Evolutionary conservation across 169 alveolate genomes (phyloP).

Genomic region (Cryptosporidium ubiquitum): DNA sequence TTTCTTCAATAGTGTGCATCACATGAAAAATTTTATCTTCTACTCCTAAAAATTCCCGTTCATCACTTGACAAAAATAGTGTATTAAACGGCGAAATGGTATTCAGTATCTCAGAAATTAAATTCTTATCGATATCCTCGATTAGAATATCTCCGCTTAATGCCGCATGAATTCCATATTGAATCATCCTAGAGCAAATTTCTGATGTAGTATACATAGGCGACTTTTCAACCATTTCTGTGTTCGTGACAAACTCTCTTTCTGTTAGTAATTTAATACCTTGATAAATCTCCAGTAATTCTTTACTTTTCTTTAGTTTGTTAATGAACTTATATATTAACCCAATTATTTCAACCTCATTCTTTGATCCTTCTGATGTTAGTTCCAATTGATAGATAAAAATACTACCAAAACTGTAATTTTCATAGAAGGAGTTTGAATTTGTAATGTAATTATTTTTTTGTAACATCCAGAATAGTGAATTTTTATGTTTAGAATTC

Average conservation of each 20-base stretch:
- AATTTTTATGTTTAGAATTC: constrained; percentile 10
- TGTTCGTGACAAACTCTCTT: constrained; percentile 45
- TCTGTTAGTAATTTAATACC: constrained; percentile 36
- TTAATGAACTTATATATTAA: constrained; percentile 37
- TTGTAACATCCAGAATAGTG: constrained; percentile 38
- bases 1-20: constrained; percentile 19
- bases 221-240: constrained; percentile 26
- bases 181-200: constrained; percentile 53
- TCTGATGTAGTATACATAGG: constrained; percentile 57
- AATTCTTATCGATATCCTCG: constrained; percentile 48
- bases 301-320: constrained; percentile 30
- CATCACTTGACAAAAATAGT: constrained; percentile 1
- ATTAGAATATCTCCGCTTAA: constrained; percentile 59
- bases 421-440: constrained; percentile 41
- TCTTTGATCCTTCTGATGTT: constrained; percentile 21
- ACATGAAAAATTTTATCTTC: constrained; percentile 21
- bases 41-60: neutral
- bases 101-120: constrained; percentile 5
- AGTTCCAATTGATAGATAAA: constrained; percentile 51
- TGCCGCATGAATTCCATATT: constrained; percentile 57
- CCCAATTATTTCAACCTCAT: neutral
- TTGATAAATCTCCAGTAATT: constrained; percentile 1
- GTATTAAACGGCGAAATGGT: constrained; percentile 35
- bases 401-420: constrained; percentile 40
- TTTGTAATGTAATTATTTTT: constrained; percentile 3